Percentiles rank a stretch among this genome's conserved stretches.
These are phyloP conservation scores for Ascochyta pisi DNA, from an alignment of 2,329 filamentous ascomycete species.

Conservation along the genomic window DNA sequence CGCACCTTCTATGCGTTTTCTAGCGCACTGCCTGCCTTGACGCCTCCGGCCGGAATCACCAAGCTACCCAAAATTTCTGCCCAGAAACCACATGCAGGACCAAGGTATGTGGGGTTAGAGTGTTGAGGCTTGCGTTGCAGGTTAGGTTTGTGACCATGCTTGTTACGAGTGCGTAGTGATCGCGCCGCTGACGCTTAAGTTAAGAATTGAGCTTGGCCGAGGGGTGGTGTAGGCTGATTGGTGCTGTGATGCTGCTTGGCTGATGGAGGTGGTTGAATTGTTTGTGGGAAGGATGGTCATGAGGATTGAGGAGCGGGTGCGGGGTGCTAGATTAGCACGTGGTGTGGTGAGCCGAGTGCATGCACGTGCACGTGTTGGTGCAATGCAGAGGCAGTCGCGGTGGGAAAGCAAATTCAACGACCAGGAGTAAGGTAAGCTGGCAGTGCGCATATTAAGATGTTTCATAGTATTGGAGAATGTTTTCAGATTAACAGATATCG, in stretches of 20 bases:
- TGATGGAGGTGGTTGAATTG: neutral
- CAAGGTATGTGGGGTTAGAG: neutral
- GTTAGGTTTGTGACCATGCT: neutral
- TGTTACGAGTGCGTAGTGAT: neutral
- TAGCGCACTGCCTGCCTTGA: conserved; percentile 3
- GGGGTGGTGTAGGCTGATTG: neutral
- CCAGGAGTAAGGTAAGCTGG: too few relatives aligned
- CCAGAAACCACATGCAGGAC: conserved; percentile 4
- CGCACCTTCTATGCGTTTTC: conserved; percentile 8
- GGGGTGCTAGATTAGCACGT: neutral
- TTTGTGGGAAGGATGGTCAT: neutral
- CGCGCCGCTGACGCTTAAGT: conserved; percentile 6
- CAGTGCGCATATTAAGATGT: neutral
- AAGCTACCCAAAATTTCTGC: conserved; percentile 2
- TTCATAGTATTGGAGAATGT: neutral
- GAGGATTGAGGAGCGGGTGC: neutral
- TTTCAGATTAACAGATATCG: conserved; percentile 1
- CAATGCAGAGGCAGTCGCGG: neutral
- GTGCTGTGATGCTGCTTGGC: neutral
- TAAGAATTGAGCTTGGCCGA: neutral
- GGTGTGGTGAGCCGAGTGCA: too few relatives aligned
- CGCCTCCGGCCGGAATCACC: conserved; percentile 4
- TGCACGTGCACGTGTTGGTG: neutral
- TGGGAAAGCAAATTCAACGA: too few relatives aligned
- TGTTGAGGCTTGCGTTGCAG: conserved; percentile 3